phyloP scores from a whole-genome alignment of 305 asterid genomes.

The Fraxinus xanthoxyloides region DNA sequence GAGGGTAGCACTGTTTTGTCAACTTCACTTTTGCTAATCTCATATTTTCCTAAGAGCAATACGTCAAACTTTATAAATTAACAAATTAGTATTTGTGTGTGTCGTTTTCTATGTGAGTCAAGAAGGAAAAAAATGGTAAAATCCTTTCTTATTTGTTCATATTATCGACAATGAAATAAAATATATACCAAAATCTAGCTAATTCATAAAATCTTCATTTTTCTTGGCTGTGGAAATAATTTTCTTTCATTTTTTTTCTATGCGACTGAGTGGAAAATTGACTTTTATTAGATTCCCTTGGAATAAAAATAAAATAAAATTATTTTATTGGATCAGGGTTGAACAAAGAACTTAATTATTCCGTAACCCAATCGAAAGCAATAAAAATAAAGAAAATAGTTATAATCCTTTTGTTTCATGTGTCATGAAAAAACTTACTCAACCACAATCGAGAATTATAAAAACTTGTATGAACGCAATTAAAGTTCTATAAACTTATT shows the following conservation, averaged over 20 bases:
- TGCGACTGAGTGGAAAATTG: neutral
- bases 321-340: neutral
- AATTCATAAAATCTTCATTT: neutral
- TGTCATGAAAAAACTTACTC: neutral
- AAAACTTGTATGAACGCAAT: no score
- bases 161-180: neutral
- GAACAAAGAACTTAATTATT: neutral
- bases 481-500: no score
- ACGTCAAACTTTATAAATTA: neutral
- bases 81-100: neutral
- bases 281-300: no score
- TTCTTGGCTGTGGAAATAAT: neutral
- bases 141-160: neutral
- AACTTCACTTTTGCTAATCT: neutral
- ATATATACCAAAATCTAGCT: neutral
- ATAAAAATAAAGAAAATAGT: no score
- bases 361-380: neutral
- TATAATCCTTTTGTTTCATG: neutral
- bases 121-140: neutral
- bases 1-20: neutral
- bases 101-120: neutral
- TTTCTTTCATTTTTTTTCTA: neutral
- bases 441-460: neutral
- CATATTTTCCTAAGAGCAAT: neutral
- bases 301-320: no score